Evolutionary conservation across 257 asterid species (phyloP), one percentile per base, ranked within the genome.

Genomic region (Scutellaria barbata): DNA sequence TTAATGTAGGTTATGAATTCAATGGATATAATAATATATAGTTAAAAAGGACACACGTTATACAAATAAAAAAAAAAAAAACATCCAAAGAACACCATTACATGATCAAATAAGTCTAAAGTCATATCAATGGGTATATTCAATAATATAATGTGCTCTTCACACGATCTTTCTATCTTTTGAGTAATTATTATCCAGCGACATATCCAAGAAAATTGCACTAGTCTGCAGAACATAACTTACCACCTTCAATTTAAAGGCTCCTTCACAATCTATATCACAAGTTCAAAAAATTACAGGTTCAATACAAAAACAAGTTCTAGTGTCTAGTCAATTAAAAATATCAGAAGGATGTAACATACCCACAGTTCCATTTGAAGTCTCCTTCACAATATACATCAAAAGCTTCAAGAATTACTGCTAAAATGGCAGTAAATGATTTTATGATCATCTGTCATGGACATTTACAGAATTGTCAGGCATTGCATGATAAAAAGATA

Each of bases 361-460:
- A 95, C 99, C 99, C 99, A 76, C 99, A 95, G 75, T 87, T 89
- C 98, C 86, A 88, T 82, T 77, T 86, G 83, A 95, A 95, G 66
- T 88, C 98, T 79, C 99, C 98, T 82, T 95, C 99, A 82, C 99
- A 95, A 81, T 95, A 95, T 66, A 81, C 92, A 82, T 79, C 86
- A 83, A 95, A 89, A 66, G 95, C 96, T 86, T 92, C 98, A 73
- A 95, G 98, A 84, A 92, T 86, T 69, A 92, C 98, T 9, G 98
- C 96, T 65, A 85, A 81, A 79, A 92, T 56, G 73, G 98, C 95
- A 55, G 99, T 95, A 64, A 95, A 56, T 63, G 95, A 85, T 84
- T 95, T 95, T 69, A 95, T 92, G 81, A 95, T 86, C 99, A 95
- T 95, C 99, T 95, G 97, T 79, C 78, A 80, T 14, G 25, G 58